phyloP scores from a whole-genome alignment of 495 filamentous ascomycete species.

The Letharia columbiana region DNA sequence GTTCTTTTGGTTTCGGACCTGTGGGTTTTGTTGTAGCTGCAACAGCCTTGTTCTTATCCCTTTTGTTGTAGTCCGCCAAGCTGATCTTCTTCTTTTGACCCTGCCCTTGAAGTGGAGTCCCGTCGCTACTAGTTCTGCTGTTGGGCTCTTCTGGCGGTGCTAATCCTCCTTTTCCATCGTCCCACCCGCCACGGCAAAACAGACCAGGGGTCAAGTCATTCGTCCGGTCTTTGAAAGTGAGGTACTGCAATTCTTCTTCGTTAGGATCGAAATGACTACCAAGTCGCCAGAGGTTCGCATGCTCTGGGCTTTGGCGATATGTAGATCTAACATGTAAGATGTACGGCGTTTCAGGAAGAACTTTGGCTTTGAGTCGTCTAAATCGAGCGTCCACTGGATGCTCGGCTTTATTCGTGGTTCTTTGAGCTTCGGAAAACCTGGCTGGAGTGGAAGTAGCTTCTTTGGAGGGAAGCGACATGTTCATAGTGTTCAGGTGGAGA shows the following conservation, averaged over 20 bases:
- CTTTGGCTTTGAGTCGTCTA: conserved; percentile 37
- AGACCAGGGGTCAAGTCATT: conserved; percentile 37
- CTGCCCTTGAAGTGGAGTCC: conserved; percentile 28
- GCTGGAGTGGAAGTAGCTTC: not conserved
- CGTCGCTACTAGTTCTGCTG: conserved; percentile 30
- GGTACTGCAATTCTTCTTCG: conserved; percentile 47
- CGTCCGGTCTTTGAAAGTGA: conserved; percentile 46
- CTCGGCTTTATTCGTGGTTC: not conserved
- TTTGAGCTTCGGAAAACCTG: not conserved
- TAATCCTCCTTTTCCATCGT: conserved; percentile 41
- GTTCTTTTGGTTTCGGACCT: conserved; percentile 19
- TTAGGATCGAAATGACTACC: conserved; percentile 37
- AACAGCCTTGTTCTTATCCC: conserved; percentile 21
- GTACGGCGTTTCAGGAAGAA: conserved; percentile 42
- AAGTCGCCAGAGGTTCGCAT: conserved; percentile 33
- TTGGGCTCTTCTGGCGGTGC: conserved; percentile 33
- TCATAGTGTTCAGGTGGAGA: not conserved
- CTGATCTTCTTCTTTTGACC: conserved; percentile 43
- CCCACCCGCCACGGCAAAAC: conserved; percentile 44
- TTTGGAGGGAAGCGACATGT: not conserved
- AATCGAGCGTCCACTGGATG: conserved; percentile 32
- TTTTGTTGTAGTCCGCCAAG: conserved; percentile 43
- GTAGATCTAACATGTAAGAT: conserved; percentile 34
- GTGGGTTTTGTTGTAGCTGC: conserved; percentile 22
- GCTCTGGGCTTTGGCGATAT: conserved; percentile 4